Evolutionary conservation across 1,139 yeast genomes (phyloP), one percentile per base, ranked within the genome.

Genomic region (Taphrina deformans): DNA sequence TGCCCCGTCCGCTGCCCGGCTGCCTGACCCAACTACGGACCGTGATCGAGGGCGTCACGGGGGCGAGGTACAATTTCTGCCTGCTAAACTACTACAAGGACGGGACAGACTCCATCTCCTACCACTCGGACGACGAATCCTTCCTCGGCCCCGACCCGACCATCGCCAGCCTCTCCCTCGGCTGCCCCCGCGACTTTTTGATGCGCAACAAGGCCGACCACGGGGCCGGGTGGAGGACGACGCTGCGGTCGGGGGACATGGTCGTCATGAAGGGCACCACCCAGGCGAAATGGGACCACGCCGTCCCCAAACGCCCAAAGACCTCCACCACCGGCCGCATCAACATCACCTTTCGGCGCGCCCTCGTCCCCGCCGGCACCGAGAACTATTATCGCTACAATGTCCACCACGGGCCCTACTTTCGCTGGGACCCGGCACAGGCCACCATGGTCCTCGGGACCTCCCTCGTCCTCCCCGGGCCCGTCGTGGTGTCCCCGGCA

Each of bases 101-200:
- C 44, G 62, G 62, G 24, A 38, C 45, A 9, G 65, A 62, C 51
- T 45, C 56, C 50, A 62, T 62, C 33, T 62, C 65, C 26, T 62
- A 62, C 51, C 65, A 62, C 52, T 55, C 62, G 27, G 65, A 62
- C 55, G 65, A 62, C 53, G 65, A 62, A 35, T 41, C 50, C 33
- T 62, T 62, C 31, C 56, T 62, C 23, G 65, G 65, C 16, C 55
- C 48, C 21, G 21, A 55, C 27, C 65, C 65, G 12, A 14, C 48
- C 18, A 62, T 62, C 40, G 65, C 65, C 3, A 23, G 40, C 16
- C 9, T 62, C 27, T 50, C 65, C 21, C 62, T 62, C 16, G 65
- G 65, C 31, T 23, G 31, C 9, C 18, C 65, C 18, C 62, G 65
- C 10, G 56, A 55, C 24, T 62, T 62, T 24, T 23, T 35, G 40